Evolutionary conservation across 2,329 filamentous ascomycete genomes (phyloP).

Genomic region (Botrytis tulipae): DNA sequence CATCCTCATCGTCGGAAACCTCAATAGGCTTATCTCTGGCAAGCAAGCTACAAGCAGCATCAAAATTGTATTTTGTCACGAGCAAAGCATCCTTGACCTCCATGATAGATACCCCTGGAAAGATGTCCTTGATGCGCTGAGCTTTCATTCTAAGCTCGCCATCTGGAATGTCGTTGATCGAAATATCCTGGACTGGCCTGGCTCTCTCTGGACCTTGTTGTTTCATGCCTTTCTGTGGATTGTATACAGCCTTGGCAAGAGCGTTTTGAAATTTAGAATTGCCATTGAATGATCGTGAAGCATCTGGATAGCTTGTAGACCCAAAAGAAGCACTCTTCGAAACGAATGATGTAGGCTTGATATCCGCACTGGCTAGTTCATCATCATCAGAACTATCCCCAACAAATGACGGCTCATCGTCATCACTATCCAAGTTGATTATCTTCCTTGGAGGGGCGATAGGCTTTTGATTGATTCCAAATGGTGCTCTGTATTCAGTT

Average conservation of each 20-base stretch:
- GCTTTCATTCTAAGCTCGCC: slow-evolving; percentile 50
- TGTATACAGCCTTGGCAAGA: slow-evolving; percentile 30
- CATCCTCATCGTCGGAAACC: slow-evolving; percentile 40
- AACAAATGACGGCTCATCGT: slow-evolving; percentile 55
- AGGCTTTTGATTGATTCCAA: slow-evolving; percentile 41
- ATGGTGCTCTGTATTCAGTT: slow-evolving; percentile 62
- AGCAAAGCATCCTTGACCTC: slow-evolving; percentile 51
- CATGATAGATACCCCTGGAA: slow-evolving; percentile 46
- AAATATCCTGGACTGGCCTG: slow-evolving; percentile 45
- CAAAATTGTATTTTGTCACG: slow-evolving; percentile 50
- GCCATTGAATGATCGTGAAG: slow-evolving; percentile 42
- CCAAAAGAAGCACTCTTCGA: slow-evolving; percentile 42
- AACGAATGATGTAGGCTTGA: slow-evolving; percentile 58
- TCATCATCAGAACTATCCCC: slow-evolving; percentile 65
- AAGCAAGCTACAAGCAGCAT: slow-evolving; percentile 52
- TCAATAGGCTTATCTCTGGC: slow-evolving; percentile 30
- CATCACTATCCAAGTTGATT: slow-evolving; percentile 53
- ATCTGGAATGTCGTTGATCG: slow-evolving; percentile 52
- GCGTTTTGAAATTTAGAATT: slow-evolving; percentile 41
- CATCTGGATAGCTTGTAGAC: slow-evolving; percentile 36
- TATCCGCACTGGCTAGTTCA: slow-evolving; percentile 52
- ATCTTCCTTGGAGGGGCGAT: slow-evolving; percentile 42
- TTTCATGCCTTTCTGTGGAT: slow-evolving; percentile 19
- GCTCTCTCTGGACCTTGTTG: slow-evolving; percentile 47
- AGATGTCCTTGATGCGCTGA: slow-evolving; percentile 49